Percentiles rank a stretch among this genome's conserved stretches.
These are phyloP conservation scores for Trametes pubescens DNA, from an alignment of 1,284 basidiomycete genomes.

Conservation along the genomic window DNA sequence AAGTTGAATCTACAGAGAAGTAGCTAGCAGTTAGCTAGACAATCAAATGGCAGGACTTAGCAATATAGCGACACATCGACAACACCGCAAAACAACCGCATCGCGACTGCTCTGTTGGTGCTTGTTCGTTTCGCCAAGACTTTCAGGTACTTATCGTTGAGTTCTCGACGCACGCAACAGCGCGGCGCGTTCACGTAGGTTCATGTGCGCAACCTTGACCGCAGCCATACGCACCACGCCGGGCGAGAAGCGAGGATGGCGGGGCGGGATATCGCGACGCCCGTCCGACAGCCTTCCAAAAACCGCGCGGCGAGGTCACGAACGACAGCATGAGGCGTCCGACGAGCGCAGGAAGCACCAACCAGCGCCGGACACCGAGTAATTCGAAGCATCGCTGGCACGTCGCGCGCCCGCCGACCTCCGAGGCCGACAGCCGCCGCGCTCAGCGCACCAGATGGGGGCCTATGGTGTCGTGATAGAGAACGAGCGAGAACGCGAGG, in stretches of 20 bases:
- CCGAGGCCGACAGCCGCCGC: background rate
- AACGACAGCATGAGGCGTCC: constrained; percentile 17
- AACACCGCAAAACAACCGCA: background rate
- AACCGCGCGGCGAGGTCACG: background rate
- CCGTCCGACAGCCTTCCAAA: constrained; percentile 6
- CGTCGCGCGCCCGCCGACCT: background rate
- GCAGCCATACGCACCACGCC: constrained; percentile 13
- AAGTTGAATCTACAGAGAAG: no score
- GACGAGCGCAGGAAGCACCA: constrained; percentile 25
- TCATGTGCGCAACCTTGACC: constrained; percentile 14
- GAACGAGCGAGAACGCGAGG: constrained; percentile 21
- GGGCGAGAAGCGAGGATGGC: background rate
- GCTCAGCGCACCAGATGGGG: background rate
- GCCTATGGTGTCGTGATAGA: constrained; percentile 12
- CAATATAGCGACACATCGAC: background rate
- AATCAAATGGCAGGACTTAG: background rate
- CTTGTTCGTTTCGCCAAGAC: background rate
- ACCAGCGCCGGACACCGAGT: background rate
- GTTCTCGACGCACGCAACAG: background rate
- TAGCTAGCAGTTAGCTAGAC: no score
- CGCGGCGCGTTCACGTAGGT: no score
- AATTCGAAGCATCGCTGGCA: background rate
- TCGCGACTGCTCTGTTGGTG: background rate
- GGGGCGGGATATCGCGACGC: constrained; percentile 4
- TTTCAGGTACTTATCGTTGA: background rate